phyloP scores from a whole-genome alignment of 345 rosid species.

The Salix dunnii region DNA sequence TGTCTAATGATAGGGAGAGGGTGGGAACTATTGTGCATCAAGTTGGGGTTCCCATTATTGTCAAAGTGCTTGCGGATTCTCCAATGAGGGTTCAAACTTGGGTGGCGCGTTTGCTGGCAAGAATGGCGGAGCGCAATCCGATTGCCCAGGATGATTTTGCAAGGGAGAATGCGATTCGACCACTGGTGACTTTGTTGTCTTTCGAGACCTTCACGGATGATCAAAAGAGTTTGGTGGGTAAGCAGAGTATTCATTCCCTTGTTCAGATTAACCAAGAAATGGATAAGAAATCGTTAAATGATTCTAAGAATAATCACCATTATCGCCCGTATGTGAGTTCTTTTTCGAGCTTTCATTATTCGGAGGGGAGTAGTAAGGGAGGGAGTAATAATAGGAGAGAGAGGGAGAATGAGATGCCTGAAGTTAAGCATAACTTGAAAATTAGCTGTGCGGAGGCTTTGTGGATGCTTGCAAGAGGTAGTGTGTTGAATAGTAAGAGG shows the following conservation, averaged over 20 bases:
- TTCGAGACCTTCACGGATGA: slow-evolving; percentile 63
- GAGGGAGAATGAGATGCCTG: slow-evolving; percentile 68
- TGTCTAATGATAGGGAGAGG: slow-evolving; percentile 63
- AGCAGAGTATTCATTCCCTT: slow-evolving; percentile 68
- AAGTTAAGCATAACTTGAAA: slow-evolving; percentile 60
- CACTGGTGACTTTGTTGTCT: slow-evolving; percentile 67
- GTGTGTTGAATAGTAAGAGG: slow-evolving; percentile 62
- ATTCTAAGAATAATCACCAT: slow-evolving; percentile 20
- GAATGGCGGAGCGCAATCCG: slow-evolving; percentile 66
- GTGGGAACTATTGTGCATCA: slow-evolving; percentile 52
- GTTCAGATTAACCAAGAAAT: slow-evolving; percentile 69
- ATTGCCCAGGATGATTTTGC: slow-evolving; percentile 86
- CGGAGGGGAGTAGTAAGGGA: slow-evolving; percentile 29
- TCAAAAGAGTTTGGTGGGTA: slow-evolving; percentile 34
- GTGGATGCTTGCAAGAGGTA: slow-evolving; percentile 81
- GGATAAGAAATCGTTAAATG: slow-evolving; percentile 27
- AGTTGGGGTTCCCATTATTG: slow-evolving; percentile 57
- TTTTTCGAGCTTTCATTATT: slow-evolving; percentile 39
- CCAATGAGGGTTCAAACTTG: slow-evolving; percentile 63
- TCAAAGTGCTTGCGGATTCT: slow-evolving; percentile 63
- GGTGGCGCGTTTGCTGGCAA: slow-evolving; percentile 60
- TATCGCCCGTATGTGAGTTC: slow-evolving; percentile 38
- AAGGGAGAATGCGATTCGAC: slow-evolving; percentile 70
- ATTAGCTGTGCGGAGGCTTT: slow-evolving; percentile 63
- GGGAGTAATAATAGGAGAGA: slow-evolving; percentile 52